Conservation (phyloP, 345 rosid species). For the Populus davidiana region DNA sequence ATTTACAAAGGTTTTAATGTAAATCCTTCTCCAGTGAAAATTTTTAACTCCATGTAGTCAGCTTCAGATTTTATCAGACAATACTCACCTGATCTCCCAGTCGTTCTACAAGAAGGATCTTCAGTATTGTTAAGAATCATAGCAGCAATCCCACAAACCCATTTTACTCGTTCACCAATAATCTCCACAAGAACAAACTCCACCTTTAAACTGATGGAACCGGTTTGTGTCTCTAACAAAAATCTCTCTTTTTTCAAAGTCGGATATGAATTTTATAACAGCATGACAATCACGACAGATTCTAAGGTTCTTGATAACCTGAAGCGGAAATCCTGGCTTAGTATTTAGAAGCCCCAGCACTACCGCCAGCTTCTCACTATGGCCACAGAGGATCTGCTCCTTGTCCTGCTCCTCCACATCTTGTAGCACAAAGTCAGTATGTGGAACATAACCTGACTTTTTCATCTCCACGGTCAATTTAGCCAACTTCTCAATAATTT, state of each 20-base stretch:
- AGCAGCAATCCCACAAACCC: slow-evolving; percentile 19
- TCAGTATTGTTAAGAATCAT: background rate
- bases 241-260: slow-evolving; percentile 48
- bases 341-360: slow-evolving; percentile 55
- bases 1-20: too few relatives aligned
- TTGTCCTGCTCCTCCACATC: slow-evolving; percentile 65
- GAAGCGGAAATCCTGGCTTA: slow-evolving; percentile 49
- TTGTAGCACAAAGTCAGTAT: slow-evolving; percentile 50
- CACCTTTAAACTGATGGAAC: slow-evolving; percentile 65
- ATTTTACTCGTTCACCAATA: slow-evolving; percentile 49
- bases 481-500: slow-evolving; percentile 42
- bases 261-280: slow-evolving; percentile 69
- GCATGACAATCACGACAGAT: slow-evolving; percentile 76
- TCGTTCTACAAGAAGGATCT: background rate
- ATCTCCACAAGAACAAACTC: slow-evolving; percentile 72
- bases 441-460: slow-evolving; percentile 47
- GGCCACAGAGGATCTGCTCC: slow-evolving; percentile 68
- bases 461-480: slow-evolving; percentile 49
- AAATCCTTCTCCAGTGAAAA: too few relatives aligned
- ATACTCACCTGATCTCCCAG: background rate
- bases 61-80: too few relatives aligned
- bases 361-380: slow-evolving; percentile 71
- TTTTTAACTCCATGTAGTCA: too few relatives aligned
- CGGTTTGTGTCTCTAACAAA: slow-evolving; percentile 67
- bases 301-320: slow-evolving; percentile 62